Percentiles rank a stretch among this genome's conserved stretches.
phyloP scores from a whole-genome alignment of 345 rosid species.

The Gossypium longicalyx region DNA sequence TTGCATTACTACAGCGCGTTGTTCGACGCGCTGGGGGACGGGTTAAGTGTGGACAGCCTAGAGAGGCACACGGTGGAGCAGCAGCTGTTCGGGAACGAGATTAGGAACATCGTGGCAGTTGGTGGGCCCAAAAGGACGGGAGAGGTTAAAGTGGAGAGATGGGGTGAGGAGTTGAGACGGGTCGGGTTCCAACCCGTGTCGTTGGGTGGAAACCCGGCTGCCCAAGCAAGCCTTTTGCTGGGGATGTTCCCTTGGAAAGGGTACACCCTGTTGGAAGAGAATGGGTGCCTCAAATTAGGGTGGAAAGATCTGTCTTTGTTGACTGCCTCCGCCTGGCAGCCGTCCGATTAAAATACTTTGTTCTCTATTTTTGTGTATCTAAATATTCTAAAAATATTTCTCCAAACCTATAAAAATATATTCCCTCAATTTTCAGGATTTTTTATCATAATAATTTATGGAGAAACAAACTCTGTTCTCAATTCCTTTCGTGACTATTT shows the following conservation, averaged over 20 bases:
- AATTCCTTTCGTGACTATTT: neutral
- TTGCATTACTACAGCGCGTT: slow-evolving; percentile 93
- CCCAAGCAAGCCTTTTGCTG: slow-evolving; percentile 76
- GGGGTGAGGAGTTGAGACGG: slow-evolving; percentile 68
- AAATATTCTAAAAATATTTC: neutral
- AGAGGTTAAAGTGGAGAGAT: slow-evolving; percentile 65
- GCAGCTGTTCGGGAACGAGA: slow-evolving; percentile 79
- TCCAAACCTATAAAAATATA: neutral
- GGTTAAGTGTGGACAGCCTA: slow-evolving; percentile 50
- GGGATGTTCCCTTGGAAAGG: slow-evolving; percentile 98
- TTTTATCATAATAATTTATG: neutral
- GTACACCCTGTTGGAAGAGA: slow-evolving; percentile 74
- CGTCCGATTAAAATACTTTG: slow-evolving; percentile 40
- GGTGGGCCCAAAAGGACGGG: slow-evolving; percentile 79
- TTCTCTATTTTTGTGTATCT: neutral
- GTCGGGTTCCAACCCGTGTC: slow-evolving; percentile 76
- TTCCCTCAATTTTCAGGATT: neutral
- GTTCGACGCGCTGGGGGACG: slow-evolving; percentile 90
- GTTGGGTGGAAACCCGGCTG: slow-evolving; percentile 78
- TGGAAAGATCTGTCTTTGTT: slow-evolving; percentile 93
- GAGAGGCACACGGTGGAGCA: slow-evolving; percentile 94
- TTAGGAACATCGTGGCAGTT: slow-evolving; percentile 71
- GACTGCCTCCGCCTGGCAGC: slow-evolving; percentile 93
- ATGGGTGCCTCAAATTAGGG: slow-evolving; percentile 74
- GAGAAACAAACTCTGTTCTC: neutral